A percentile compares a stretch with the other conserved stretches of the same genome.
phyloP scores from a whole-genome alignment of 2,329 filamentous ascomycete species.

The Talaromyces piceae region DNA sequence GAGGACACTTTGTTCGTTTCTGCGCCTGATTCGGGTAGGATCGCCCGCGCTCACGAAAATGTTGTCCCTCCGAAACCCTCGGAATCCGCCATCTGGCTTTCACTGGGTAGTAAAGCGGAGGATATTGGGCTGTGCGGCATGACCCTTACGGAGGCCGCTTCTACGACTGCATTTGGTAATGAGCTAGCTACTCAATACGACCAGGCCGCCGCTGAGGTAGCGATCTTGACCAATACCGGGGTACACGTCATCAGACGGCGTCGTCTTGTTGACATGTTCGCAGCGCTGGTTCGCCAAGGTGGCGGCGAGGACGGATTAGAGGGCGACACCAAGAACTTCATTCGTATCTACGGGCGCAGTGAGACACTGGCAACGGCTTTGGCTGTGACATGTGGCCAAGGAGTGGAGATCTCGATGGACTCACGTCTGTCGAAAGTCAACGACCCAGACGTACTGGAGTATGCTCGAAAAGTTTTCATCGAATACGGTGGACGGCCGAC shows the following conservation, averaged over 20 bases:
- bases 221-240: constrained; percentile 83
- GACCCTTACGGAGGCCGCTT: constrained; percentile 60
- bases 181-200: constrained; percentile 97
- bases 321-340: constrained; percentile 73
- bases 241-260: constrained; percentile 78
- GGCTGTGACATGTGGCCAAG: constrained; percentile 91
- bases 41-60: constrained; percentile 51
- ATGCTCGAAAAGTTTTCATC: constrained; percentile 79
- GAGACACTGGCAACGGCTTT: constrained; percentile 87
- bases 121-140: constrained; percentile 70
- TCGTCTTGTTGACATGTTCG: constrained; percentile 86
- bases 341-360: constrained; percentile 74
- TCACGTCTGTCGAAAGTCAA: constrained; percentile 62
- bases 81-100: constrained; percentile 75
- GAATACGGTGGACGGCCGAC: constrained; percentile 85
- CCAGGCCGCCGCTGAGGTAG: constrained; percentile 70
- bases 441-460: constrained; percentile 78
- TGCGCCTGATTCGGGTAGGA: constrained; percentile 79
- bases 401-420: constrained; percentile 67
- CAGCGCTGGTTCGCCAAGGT: constrained; percentile 65
- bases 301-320: constrained; percentile 69
- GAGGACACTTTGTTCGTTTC: constrained; percentile 72
- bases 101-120: constrained; percentile 65
- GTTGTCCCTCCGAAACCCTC: constrained; percentile 55
- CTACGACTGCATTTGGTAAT: constrained; percentile 79